Evolutionary conservation across 176 grass and related monocot genomes (phyloP).

Genomic region (Carex littledalei): DNA sequence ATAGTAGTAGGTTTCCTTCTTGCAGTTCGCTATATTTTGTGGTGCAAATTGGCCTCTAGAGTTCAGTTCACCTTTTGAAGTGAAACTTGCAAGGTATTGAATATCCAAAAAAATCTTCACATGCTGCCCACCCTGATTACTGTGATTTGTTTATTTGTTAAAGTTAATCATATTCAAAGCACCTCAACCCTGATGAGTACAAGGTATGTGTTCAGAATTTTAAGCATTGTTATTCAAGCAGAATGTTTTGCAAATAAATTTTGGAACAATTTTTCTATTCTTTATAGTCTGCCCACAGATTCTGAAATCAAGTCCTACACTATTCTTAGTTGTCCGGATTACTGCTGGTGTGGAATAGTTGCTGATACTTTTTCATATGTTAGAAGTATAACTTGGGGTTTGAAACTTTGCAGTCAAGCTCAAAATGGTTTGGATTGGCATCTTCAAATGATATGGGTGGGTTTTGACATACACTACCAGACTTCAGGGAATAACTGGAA

Average conservation of each 20-base stretch:
- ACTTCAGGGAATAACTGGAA: not conserved
- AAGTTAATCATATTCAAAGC: not conserved
- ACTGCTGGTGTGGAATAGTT: not conserved
- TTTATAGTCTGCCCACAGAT: not conserved
- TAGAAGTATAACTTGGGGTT: not conserved
- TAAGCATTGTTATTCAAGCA: not conserved
- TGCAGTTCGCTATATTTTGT: not conserved
- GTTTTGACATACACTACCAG: too few relatives aligned
- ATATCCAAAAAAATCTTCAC: not conserved
- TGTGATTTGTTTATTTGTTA: not conserved
- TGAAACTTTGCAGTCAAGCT: not conserved
- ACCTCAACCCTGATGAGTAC: not conserved
- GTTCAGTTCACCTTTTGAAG: not conserved
- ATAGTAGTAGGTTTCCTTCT: not conserved
- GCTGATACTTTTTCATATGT: not conserved
- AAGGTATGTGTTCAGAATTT: not conserved
- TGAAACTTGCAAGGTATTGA: not conserved
- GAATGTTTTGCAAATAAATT: not conserved
- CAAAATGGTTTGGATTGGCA: too few relatives aligned
- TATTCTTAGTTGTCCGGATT: not conserved
- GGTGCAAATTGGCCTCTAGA: not conserved
- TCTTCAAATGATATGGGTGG: too few relatives aligned
- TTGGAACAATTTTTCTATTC: not conserved
- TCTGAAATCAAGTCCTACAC: not conserved
- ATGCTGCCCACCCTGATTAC: not conserved